Evolutionary conservation across 139 green algal species (phyloP), one percentile per base, ranked within the genome.

Genomic region (Nannochloris sp.): DNA sequence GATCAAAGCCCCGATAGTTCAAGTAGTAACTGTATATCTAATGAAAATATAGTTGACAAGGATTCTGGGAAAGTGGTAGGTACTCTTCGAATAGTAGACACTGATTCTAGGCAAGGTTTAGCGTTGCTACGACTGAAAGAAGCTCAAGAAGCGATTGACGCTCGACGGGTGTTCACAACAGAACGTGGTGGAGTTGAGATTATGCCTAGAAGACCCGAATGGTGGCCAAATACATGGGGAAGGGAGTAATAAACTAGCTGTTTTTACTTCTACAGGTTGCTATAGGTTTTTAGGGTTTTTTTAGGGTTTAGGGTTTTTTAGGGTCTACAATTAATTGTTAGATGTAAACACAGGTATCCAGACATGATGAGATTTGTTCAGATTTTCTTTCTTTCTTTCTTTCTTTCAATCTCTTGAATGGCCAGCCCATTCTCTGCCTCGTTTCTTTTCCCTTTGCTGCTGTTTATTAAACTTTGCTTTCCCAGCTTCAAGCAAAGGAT

Each of bases 381-480:
- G 12, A 12, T 6, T 54, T 54, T 54, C 13, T 19, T 63, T 63
- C 29, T 30, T 54, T 54, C 13, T 19, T 9, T 54, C 19, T 54
- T 9, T 63, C 47, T 63, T 70, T 33, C 65, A 4, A 60, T 63
- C 9, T 58, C 55, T 3, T n/a, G 38, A 30, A 33, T 56, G 35
- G 24, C 79, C 81, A 10, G 81, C 81, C 83, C 83, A 89, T 42
- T 84, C 73, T 3, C 68, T 88, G 27, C 67, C 27, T n/a, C 75
- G 70, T 67, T 89, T 89, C 62, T 82, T 79, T 33, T 82, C 69
- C 3, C 48, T 31, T 64, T 87, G 74, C 58, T 76, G 60, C 42
- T 81, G 60, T 38, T 78, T 81, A 74, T 77, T 86, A 71, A 88
- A 91, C 70, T 90, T 92, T 33, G 70, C 76, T 60, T 93, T 93